These are phyloP conservation scores for Ampelomyces quisqualis DNA, from an alignment of 2,329 filamentous ascomycete species.

Conservation along the genomic window DNA sequence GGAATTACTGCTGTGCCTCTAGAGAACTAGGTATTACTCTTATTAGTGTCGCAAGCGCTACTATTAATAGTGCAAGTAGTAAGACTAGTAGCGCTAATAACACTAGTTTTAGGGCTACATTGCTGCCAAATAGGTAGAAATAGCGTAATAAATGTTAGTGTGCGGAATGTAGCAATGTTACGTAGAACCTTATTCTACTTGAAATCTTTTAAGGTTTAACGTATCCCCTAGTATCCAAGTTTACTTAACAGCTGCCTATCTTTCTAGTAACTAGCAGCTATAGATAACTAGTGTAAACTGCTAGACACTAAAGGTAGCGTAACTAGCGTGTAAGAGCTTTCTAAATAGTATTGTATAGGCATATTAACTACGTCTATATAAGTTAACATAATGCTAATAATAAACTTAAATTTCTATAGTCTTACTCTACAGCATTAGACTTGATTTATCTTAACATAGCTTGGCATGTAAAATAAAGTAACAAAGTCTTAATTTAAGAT, in stretches of 20 bases:
- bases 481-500: background rate
- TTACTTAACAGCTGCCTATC: background rate
- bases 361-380: background rate
- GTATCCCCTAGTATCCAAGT: background rate
- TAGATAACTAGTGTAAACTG: background rate
- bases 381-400: background rate
- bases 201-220: background rate
- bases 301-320: background rate
- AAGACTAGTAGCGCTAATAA: background rate
- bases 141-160: background rate
- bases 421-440: background rate
- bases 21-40: background rate
- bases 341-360: background rate
- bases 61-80: background rate
- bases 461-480: background rate
- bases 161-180: background rate
- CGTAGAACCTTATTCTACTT: background rate
- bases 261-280: background rate
- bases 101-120: background rate
- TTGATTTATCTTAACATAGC: background rate
- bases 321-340: background rate
- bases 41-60: slow-evolving; percentile 3
- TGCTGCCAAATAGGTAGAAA: background rate
- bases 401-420: background rate
- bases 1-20: background rate